Evolutionary conservation across 441 rosid species (phyloP), one percentile per base, ranked within the genome.

Genomic region (Gossypium schwendimanii): DNA sequence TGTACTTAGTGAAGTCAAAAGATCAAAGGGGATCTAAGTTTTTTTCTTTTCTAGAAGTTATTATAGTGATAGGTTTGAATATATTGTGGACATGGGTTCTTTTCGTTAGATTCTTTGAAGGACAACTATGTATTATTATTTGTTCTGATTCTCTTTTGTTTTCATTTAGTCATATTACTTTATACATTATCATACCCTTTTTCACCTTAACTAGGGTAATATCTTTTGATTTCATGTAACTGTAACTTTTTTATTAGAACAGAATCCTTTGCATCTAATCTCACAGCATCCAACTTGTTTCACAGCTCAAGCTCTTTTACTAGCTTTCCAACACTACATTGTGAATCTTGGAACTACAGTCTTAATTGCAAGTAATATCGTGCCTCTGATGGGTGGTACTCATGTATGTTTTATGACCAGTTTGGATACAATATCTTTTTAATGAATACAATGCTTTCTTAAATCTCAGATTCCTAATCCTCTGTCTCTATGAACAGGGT

Each of bases 291-390:
- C 47, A 47, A 66, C 70, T 53, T 49, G 65, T 78, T 80, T 77
- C 60, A 73, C 94, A 92, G 98, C 84, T 71, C 87, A 89, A 84
- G 81, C 89, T 7, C 67, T 80, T 75, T 70, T 92, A 18, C 73
- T 94, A 69, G 98, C 94, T 77, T 94, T 94, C 81, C 94, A 94
- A 70, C 98, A 92, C 86, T 92, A 89, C 78, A 84, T 92, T 15
- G 96, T 92, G 82, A 83, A 87, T 92, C 96, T 94, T 15, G 97
- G 98, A 75, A 88, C 96, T 69, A 81, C 86, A 23, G 96, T 94
- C n/a, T 74, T 88, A 47, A 80, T 92, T 73, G 85, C 91, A 76
- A 86, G 73, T 78, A 73, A 54, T 68, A 88, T 94, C 39, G 98
- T 94, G 75, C 84, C 89, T 31, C 84, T 6, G 59, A 92, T 92